phyloP scores from a whole-genome alignment of 805 yeast species.

The Cyberlindnera xishuangbannaensis region DNA sequence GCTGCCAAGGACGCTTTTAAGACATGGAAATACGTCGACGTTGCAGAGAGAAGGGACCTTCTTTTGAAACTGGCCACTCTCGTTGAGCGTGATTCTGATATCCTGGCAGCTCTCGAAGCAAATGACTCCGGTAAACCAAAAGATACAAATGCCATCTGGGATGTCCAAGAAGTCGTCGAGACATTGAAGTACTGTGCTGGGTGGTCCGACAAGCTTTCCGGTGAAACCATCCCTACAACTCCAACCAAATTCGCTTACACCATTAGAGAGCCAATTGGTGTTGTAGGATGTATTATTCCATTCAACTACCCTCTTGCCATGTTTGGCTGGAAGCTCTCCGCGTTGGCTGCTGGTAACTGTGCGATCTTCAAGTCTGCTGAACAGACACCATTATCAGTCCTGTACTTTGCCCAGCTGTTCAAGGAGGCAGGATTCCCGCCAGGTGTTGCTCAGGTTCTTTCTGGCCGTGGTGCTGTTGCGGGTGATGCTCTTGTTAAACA shows the following conservation, averaged over 20 bases:
- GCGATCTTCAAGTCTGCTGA: conserved; percentile 45
- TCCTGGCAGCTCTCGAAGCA: conserved; percentile 52
- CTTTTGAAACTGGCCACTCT: conserved; percentile 45
- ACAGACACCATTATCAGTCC: conserved; percentile 43
- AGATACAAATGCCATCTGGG: conserved; percentile 47
- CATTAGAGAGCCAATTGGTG: conserved; percentile 48
- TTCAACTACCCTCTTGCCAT: conserved; percentile 48
- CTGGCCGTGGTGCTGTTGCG: conserved; percentile 39
- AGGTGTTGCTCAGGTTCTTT: conserved; percentile 43
- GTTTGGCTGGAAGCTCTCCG: conserved; percentile 46
- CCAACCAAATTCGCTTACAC: conserved; percentile 49
- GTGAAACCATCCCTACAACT: conserved; percentile 57
- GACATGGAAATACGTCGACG: conserved; percentile 43
- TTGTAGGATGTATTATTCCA: conserved; percentile 47
- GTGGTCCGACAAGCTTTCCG: conserved; percentile 65
- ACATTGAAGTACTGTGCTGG: conserved; percentile 67
- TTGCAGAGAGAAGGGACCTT: conserved; percentile 39
- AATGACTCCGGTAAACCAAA: conserved; percentile 56
- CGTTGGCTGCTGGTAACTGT: conserved; percentile 43
- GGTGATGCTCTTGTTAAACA: conserved; percentile 44
- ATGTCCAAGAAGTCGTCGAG: conserved; percentile 50
- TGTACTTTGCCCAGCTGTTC: conserved; percentile 37
- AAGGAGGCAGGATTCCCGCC: conserved; percentile 43
- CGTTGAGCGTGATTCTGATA: conserved; percentile 41
- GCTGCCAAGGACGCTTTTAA: conserved; percentile 48